Base-by-base conservation (phyloP, 1,139 yeast genomes). In the Yamadazyma diospyri region DNA sequence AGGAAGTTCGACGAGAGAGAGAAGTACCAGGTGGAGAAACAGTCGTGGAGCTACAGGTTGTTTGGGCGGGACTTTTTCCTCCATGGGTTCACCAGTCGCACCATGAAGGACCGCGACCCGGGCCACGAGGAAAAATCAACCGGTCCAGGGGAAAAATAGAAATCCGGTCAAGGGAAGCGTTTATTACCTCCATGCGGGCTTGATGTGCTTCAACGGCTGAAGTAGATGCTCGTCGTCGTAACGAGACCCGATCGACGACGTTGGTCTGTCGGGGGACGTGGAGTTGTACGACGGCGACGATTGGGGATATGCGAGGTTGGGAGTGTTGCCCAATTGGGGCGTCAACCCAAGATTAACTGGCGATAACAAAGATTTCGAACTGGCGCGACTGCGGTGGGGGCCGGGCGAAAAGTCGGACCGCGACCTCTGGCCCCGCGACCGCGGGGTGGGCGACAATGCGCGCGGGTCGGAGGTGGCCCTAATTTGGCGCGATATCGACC, bases 21-120 rank as follows among this genome's bases (percentile, higher is more conserved):
- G 42, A 69, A 68, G 41, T 62, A 69, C 67, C 44, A 49, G 29
- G 60, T 55, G 4, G 74, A 69, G 43, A 57, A 51, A 42, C 50
- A 61, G 27, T 61, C 69, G 39, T 44, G 57, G 37, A 53, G 59
- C 62, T 67, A 64, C 44, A 57, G 51, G 41, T 34, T 68, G 11
- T 69, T 69, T 44, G 75, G 75, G 1, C 53, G 48, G 33, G 75
- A 69, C 39, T 67, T 61, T 49, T 69, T 63, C 41, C 52, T 66
- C 34, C 74, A 69, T 36, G 74, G 74, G 13, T 64, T 65, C 36
- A 69, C 75, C 11, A 66, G 72, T 42, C 61, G 55, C 37, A 65
- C 74, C 4, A 61, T 67, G 63, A 40, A 41, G 10, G 21, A 33
- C 2, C 40, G 32, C 9, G 13, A 26, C 22, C n/a, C n/a, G 4